Conservation (phyloP, 768 basidiomycete species). For the Lactifluus echinatus region DNA sequence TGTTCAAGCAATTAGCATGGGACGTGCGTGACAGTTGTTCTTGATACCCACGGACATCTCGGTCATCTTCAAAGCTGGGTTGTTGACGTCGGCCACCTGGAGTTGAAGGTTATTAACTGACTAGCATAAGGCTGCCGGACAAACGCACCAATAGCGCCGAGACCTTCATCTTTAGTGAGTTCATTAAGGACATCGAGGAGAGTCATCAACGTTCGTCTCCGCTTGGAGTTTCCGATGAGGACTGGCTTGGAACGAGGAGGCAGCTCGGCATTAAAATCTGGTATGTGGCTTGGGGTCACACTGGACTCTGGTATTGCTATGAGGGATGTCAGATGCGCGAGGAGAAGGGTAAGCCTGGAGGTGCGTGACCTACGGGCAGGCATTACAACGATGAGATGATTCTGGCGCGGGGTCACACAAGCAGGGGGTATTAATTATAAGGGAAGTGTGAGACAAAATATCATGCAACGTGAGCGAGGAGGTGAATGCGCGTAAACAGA, state of each 20-base stretch:
- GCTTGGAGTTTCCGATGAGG: slow-evolving; percentile 13
- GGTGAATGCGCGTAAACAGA: too few relatives aligned
- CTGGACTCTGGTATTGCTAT: neutral
- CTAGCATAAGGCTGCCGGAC: neutral
- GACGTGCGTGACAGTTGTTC: neutral
- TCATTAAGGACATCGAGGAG: slow-evolving; percentile 41
- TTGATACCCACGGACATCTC: slow-evolving; percentile 52
- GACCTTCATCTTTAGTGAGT: slow-evolving; percentile 33
- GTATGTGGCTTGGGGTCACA: slow-evolving; percentile 1
- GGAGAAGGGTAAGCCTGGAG: neutral
- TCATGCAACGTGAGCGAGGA: too few relatives aligned
- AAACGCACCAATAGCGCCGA: slow-evolving; percentile 29
- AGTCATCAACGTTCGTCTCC: slow-evolving; percentile 40
- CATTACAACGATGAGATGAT: slow-evolving; percentile 1
- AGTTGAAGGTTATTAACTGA: neutral
- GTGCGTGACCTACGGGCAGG: slow-evolving; percentile 1
- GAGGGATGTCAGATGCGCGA: neutral
- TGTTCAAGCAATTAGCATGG: slow-evolving; percentile 21
- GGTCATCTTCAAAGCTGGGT: slow-evolving; percentile 53
- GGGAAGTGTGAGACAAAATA: too few relatives aligned
- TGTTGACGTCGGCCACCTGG: slow-evolving; percentile 25
- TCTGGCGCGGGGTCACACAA: too few relatives aligned
- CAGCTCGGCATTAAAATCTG: slow-evolving; percentile 1
- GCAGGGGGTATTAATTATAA: too few relatives aligned
- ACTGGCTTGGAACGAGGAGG: neutral